Evolutionary conservation across 768 basidiomycete species (phyloP).

Genomic region (Lactarius tabidus): DNA sequence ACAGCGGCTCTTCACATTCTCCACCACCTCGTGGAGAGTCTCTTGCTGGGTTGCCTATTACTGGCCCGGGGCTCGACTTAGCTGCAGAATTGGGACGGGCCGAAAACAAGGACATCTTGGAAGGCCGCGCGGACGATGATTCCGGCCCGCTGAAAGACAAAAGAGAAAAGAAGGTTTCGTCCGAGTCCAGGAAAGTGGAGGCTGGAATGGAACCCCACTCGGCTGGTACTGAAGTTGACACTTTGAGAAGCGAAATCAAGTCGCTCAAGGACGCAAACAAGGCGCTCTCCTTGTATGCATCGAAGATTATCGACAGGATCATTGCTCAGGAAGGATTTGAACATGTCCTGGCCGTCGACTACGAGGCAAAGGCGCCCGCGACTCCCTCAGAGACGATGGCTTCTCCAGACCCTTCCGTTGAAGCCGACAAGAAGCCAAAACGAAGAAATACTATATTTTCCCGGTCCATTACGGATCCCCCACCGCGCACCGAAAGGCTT

Average conservation of each 20-base stretch:
- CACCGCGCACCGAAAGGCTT: constrained; percentile 33
- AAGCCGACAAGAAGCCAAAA: constrained; percentile 41
- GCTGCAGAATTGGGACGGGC: constrained; percentile 91
- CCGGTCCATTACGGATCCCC: constrained; percentile 34
- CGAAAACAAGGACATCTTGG: constrained; percentile 79
- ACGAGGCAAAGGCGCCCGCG: constrained; percentile 54
- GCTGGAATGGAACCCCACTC: constrained; percentile 42
- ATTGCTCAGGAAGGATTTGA: constrained; percentile 96
- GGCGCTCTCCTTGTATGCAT: constrained; percentile 90
- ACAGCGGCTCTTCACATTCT: constrained; percentile 49
- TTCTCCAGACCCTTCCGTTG: constrained; percentile 31
- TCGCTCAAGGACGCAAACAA: constrained; percentile 94
- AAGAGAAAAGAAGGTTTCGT: constrained; percentile 36
- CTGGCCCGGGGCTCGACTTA: constrained; percentile 84
- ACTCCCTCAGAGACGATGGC: constrained; percentile 44
- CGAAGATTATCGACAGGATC: constrained; percentile 97
- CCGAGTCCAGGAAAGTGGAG: constrained; percentile 33
- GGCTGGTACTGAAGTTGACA: constrained; percentile 58
- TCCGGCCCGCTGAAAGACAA: constrained; percentile 45
- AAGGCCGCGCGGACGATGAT: constrained; percentile 50
- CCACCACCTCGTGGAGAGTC: constrained; percentile 64
- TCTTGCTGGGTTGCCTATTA: constrained; percentile 81
- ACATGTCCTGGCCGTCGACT: constrained; percentile 92
- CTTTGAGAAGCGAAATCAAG: constrained; percentile 84
- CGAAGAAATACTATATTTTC: constrained; percentile 60